Evolutionary conservation across 805 yeast species (phyloP).

Genomic region (Metschnikowia henanensis): DNA sequence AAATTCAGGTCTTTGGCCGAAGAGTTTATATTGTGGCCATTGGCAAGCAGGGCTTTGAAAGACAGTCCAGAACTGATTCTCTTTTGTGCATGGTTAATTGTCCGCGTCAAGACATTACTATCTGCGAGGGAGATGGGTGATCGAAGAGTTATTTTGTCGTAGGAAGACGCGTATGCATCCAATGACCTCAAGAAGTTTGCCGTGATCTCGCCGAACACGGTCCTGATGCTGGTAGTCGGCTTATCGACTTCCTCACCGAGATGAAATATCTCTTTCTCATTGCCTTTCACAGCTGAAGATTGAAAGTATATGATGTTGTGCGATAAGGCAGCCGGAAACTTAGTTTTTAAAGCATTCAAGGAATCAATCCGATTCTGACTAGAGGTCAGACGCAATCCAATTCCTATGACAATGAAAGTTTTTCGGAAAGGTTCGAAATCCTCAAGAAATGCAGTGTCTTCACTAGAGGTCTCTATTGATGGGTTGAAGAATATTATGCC

Average conservation of each 20-base stretch:
- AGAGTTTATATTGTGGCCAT: slow-evolving; percentile 12
- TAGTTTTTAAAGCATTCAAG: slow-evolving; percentile 34
- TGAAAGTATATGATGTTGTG: slow-evolving; percentile 58
- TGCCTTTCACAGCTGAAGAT: slow-evolving; percentile 29
- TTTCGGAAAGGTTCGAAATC: slow-evolving; percentile 92
- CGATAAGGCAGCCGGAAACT: slow-evolving; percentile 52
- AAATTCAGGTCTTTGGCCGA: slow-evolving; percentile 27
- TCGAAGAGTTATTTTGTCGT: slow-evolving; percentile 75
- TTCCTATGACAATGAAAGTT: slow-evolving; percentile 58
- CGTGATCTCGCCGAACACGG: slow-evolving; percentile 73
- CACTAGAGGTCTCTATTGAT: slow-evolving; percentile 44
- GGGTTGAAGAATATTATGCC: slow-evolving; percentile 71
- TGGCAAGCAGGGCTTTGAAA: slow-evolving; percentile 31
- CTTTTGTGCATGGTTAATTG: slow-evolving; percentile 44
- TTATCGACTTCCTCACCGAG: slow-evolving; percentile 27
- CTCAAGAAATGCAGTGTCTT: slow-evolving; percentile 65
- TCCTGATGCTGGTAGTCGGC: slow-evolving; percentile 45
- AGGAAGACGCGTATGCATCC: slow-evolving; percentile 69
- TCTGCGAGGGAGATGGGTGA: slow-evolving; percentile 73
- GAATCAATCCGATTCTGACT: slow-evolving; percentile 3
- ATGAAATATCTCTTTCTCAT: slow-evolving; percentile 17
- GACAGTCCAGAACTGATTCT: slow-evolving; percentile 43
- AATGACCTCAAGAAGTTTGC: slow-evolving; percentile 61
- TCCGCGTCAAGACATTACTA: slow-evolving; percentile 42
- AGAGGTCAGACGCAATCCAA: slow-evolving; percentile 30